Evolutionary conservation across 1,139 yeast genomes (phyloP).

Genomic region (Suhomyces guaymorum): DNA sequence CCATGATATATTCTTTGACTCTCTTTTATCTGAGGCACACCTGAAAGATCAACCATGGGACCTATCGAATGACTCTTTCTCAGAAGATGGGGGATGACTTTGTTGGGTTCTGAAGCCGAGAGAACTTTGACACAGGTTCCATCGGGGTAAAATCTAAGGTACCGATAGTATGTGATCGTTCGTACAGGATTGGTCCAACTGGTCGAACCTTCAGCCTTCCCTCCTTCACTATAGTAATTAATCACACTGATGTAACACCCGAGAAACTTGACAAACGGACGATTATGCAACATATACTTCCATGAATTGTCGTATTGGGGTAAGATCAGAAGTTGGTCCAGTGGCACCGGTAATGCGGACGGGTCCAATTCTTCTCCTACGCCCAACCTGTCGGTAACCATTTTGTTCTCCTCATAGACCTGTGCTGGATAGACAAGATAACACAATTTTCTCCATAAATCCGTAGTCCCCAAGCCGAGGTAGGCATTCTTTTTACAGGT

Average conservation of each 20-base stretch:
- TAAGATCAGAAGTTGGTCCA: conserved; percentile 44
- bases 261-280: conserved; percentile 73
- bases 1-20: conserved; percentile 49
- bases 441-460: conserved; percentile 61
- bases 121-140: conserved; percentile 71
- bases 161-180: conserved; percentile 85
- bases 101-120: conserved; percentile 64
- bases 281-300: conserved; percentile 47
- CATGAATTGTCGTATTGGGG: conserved; percentile 53
- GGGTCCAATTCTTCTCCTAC: conserved; percentile 22
- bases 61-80: conserved; percentile 22
- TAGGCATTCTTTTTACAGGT: conserved; percentile 63
- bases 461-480: conserved; percentile 57
- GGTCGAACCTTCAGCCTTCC: conserved; percentile 60
- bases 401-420: conserved; percentile 45
- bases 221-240: conserved; percentile 80
- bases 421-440: conserved; percentile 59
- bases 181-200: conserved; percentile 79
- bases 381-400: conserved; percentile 16
- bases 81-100: conserved; percentile 58
- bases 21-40: conserved; percentile 21
- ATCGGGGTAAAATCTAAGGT: conserved; percentile 74
- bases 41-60: conserved; percentile 2
- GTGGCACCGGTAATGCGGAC: conserved; percentile 38
- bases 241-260: conserved; percentile 89